Percentiles rank a stretch among this genome's conserved stretches.
Evolutionary conservation across 2,329 filamentous ascomycete species (phyloP).

Genomic region (Sarocladium oryzae): DNA sequence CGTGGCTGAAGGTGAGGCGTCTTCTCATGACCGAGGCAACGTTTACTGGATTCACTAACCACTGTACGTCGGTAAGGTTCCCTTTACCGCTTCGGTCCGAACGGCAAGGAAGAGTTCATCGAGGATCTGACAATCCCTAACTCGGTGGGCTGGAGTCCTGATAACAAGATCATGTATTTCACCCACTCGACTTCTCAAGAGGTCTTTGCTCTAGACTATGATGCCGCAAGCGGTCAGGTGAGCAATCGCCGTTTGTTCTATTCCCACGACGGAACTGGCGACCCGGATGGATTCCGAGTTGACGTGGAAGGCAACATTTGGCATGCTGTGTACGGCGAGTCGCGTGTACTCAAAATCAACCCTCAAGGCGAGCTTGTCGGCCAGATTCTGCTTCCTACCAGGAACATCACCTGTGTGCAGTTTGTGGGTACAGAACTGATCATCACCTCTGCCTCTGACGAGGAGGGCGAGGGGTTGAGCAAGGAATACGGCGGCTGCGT

Average conservation of each 20-base stretch:
- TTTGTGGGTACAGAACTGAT: slow-evolving; percentile 71
- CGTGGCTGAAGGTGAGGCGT: slow-evolving; percentile 47
- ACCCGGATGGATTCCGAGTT: slow-evolving; percentile 79
- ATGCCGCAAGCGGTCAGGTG: slow-evolving; percentile 51
- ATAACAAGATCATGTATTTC: slow-evolving; percentile 47
- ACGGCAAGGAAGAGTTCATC: slow-evolving; percentile 53
- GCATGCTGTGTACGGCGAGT: slow-evolving; percentile 78
- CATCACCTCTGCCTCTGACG: slow-evolving; percentile 69
- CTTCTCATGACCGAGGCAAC: background rate
- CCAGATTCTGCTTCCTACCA: slow-evolving; percentile 68
- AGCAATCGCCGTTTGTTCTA: slow-evolving; percentile 69
- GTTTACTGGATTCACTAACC: background rate
- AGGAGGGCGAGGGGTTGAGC: slow-evolving; percentile 58
- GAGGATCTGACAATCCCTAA: slow-evolving; percentile 63
- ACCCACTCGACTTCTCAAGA: slow-evolving; percentile 68
- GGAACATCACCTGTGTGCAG: slow-evolving; percentile 72
- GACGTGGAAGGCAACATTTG: slow-evolving; percentile 83
- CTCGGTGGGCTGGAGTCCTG: slow-evolving; percentile 13
- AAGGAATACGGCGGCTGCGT: slow-evolving; percentile 61
- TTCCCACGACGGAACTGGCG: slow-evolving; percentile 56
- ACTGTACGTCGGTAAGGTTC: slow-evolving; percentile 44
- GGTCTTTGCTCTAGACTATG: slow-evolving; percentile 72
- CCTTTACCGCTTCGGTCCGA: slow-evolving; percentile 63
- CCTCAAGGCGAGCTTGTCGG: slow-evolving; percentile 65
- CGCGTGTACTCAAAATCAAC: slow-evolving; percentile 67